Evolutionary conservation across 2,329 filamentous ascomycete species (phyloP).

Genomic region (Colletotrichum limetticola): DNA sequence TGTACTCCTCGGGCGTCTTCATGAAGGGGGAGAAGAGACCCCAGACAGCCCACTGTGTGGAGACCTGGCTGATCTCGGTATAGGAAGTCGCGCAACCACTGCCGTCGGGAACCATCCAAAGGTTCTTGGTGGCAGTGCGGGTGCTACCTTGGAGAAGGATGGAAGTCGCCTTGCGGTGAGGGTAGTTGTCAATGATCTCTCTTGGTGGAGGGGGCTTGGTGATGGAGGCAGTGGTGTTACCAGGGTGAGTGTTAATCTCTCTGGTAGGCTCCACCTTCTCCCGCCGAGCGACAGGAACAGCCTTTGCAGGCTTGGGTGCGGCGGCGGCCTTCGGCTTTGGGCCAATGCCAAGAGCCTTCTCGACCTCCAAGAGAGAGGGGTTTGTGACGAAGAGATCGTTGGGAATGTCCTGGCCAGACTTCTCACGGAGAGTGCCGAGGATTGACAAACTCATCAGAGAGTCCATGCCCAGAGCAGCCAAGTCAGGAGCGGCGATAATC

Average conservation of each 20-base stretch:
- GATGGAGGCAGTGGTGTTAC: constrained; percentile 61
- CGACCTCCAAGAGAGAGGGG: constrained; percentile 72
- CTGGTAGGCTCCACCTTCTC: constrained; percentile 38
- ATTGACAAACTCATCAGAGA: constrained; percentile 68
- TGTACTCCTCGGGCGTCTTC: constrained; percentile 68
- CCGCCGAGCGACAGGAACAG: constrained; percentile 28
- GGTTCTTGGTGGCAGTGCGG: constrained; percentile 52
- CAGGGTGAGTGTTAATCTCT: constrained; percentile 41
- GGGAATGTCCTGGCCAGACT: constrained; percentile 64
- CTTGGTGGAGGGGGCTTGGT: constrained; percentile 51
- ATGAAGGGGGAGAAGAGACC: constrained; percentile 72
- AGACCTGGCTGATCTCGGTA: constrained; percentile 66
- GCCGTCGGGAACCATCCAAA: constrained; percentile 67
- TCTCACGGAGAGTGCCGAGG: constrained; percentile 64
- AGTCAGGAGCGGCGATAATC: constrained; percentile 62
- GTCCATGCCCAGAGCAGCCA: constrained; percentile 69
- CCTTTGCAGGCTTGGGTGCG: constrained; percentile 44
- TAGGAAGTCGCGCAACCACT: constrained; percentile 75
- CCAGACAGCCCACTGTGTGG: constrained; percentile 59
- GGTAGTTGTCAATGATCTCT: constrained; percentile 54
- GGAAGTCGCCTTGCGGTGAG: constrained; percentile 61
- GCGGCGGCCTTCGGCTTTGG: constrained; percentile 50
- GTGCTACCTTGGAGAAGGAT: constrained; percentile 62
- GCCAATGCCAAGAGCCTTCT: constrained; percentile 69
- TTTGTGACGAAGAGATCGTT: constrained; percentile 71